Percentiles rank a stretch among this genome's conserved stretches.
phyloP scores from a whole-genome alignment of 345 rosid genomes.

The Eutrema yunnanense region DNA sequence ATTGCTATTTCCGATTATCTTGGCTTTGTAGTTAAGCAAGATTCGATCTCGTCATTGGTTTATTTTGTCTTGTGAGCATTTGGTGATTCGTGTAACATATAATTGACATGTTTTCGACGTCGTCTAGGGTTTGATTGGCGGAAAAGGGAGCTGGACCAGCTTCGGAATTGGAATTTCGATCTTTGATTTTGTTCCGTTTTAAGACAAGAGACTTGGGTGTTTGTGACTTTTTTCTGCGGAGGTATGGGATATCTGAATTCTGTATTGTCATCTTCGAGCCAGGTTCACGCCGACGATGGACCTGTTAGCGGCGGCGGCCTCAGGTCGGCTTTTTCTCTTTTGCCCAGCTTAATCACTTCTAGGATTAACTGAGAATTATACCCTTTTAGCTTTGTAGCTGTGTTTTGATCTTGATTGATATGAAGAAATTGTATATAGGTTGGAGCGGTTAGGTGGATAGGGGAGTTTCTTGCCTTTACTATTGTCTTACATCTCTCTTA shows the following conservation, averaged over 20 bases:
- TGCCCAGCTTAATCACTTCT: slow-evolving; percentile 4
- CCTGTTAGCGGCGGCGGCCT: slow-evolving; percentile 94
- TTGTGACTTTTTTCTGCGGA: slow-evolving; percentile 7
- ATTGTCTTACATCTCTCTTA: too few species aligned
- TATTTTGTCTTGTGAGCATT: not conserved
- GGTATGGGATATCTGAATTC: slow-evolving; percentile 81
- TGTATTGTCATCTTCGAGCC: slow-evolving; percentile 65
- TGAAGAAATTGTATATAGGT: not conserved
- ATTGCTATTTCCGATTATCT: not conserved
- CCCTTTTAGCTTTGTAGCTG: too few species aligned
- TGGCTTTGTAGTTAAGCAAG: not conserved
- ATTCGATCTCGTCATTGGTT: not conserved
- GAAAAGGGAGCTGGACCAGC: slow-evolving; percentile 19
- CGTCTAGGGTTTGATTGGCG: slow-evolving; percentile 18
- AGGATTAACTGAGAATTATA: not conserved
- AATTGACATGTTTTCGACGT: slow-evolving; percentile 3
- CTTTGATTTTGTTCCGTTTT: slow-evolving; percentile 24
- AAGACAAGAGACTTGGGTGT: slow-evolving; percentile 11
- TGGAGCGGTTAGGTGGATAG: too few species aligned
- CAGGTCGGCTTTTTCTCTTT: slow-evolving; percentile 39
- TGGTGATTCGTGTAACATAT: not conserved
- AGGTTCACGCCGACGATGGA: slow-evolving; percentile 64
- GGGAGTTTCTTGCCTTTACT: too few species aligned
- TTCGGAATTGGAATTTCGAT: not conserved
- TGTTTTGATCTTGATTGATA: not conserved